A percentile compares a stretch with the other conserved stretches of the same genome.
Evolutionary conservation across 257 asterid genomes (phyloP).

Genomic region (Plantago elongata): DNA sequence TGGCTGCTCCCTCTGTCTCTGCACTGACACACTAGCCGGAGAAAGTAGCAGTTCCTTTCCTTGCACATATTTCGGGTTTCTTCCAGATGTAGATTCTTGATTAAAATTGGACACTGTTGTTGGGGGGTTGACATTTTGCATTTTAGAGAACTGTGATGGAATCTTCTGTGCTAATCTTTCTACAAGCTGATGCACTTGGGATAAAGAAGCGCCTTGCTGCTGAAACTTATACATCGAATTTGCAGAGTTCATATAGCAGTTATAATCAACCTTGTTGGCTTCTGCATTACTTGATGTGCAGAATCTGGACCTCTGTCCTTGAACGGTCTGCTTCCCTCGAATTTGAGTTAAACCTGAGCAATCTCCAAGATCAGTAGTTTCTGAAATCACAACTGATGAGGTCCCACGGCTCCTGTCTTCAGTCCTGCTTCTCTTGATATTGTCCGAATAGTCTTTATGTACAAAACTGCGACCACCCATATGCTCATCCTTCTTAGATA

Average conservation of each 20-base stretch:
- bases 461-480: constrained; percentile 11
- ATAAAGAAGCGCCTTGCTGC: constrained; percentile 22
- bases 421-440: constrained; percentile 23
- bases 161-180: constrained; percentile 17
- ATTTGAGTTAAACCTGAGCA: constrained; percentile 26
- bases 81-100: constrained; percentile 26
- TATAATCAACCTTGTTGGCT: constrained; percentile 17
- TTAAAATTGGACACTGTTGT: constrained; percentile 30
- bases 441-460: constrained; percentile 25
- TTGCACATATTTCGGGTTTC: constrained; percentile 19
- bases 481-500: constrained; percentile 20
- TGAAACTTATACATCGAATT: constrained; percentile 26
- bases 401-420: constrained; percentile 25
- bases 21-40: constrained; percentile 20
- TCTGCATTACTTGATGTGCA: constrained; percentile 25
- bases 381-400: constrained; percentile 28
- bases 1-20: constrained; percentile 28
- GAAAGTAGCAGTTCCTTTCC: constrained; percentile 27
- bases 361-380: constrained; percentile 26
- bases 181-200: constrained; percentile 25
- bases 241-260: constrained; percentile 19
- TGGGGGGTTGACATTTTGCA: constrained; percentile 24
- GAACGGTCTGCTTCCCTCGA: constrained; percentile 22
- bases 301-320: constrained; percentile 26
- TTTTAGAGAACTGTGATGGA: constrained; percentile 19